phyloP scores from a whole-genome alignment of 23 red algal species.

The Cyanidioschyzon merolae region DNA sequence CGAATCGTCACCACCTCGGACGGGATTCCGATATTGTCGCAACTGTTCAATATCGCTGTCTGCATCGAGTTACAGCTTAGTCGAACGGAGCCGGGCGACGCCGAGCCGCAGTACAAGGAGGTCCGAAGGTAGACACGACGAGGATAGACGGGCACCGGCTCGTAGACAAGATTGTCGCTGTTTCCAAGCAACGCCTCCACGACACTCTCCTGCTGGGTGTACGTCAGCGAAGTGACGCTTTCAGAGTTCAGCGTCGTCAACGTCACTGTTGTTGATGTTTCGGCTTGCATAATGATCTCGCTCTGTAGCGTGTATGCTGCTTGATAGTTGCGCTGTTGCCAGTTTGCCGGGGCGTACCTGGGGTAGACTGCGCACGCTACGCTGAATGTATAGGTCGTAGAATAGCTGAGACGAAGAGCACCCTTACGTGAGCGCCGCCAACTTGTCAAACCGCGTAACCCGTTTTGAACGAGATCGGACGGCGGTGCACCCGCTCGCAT shows the following conservation, averaged over 20 bases:
- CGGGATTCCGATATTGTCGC: slow-evolving; percentile 11
- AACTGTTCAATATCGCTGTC: neutral
- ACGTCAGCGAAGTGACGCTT: neutral
- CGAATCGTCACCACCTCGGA: slow-evolving; percentile 4
- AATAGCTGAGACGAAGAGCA: neutral
- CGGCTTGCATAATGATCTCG: neutral
- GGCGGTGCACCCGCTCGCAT: neutral
- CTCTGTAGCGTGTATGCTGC: neutral
- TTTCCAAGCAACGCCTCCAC: neutral
- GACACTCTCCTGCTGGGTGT: neutral
- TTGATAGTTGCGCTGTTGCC: slow-evolving; percentile 14
- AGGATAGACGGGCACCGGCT: slow-evolving; percentile 2
- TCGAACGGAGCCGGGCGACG: slow-evolving; percentile 2
- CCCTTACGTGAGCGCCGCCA: neutral
- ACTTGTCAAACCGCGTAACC: neutral
- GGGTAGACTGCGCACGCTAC: slow-evolving; percentile 1
- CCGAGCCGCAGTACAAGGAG: neutral
- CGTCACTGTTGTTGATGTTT: neutral
- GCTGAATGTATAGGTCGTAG: slow-evolving; percentile 11
- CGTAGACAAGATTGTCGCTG: neutral
- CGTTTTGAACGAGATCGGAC: neutral
- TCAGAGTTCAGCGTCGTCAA: neutral
- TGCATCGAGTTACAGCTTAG: neutral
- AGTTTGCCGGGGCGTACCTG: slow-evolving; percentile 1
- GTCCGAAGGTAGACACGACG: slow-evolving; percentile 1